Evolutionary conservation across 140 eudicot genomes (phyloP).

Genomic region (Bidens hawaiensis): DNA sequence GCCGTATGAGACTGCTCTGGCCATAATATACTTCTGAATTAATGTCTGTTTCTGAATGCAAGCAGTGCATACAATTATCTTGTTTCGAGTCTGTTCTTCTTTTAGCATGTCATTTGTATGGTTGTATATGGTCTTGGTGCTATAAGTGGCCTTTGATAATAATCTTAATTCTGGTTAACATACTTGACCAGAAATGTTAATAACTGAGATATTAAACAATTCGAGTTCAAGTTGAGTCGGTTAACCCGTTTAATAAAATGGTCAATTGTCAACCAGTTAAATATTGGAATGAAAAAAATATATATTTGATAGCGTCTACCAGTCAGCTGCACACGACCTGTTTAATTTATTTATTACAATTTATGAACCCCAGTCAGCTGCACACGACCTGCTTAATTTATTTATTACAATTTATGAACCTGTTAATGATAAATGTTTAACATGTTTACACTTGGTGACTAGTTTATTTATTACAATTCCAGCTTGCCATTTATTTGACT

Average conservation of each 20-base stretch:
- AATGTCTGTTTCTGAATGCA: background rate
- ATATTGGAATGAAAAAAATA: background rate
- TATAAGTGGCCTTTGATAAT: background rate
- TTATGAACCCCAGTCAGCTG: background rate
- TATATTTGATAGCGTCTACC: background rate
- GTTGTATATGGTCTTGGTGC: constrained; percentile 3
- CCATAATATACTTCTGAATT: constrained; percentile 6
- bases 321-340: background rate
- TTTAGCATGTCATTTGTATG: background rate
- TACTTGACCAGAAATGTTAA: no score
- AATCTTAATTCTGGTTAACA: background rate
- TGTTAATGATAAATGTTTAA: no score
- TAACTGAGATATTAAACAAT: no score
- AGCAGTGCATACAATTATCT: background rate
- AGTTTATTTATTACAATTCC: no score
- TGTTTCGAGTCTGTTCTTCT: background rate
- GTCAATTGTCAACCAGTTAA: background rate
- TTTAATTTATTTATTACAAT: background rate
- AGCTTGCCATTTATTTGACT: no score
- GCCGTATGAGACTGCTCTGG: constrained; percentile 23
- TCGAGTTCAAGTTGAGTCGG: background rate
- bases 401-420: no score
- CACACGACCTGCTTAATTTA: no score
- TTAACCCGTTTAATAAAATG: background rate
- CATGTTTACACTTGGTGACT: no score